Evolutionary conservation across 2,329 filamentous ascomycete genomes (phyloP), one percentile per base, ranked within the genome.

Genomic region (Phaeosphaeria sp.): DNA sequence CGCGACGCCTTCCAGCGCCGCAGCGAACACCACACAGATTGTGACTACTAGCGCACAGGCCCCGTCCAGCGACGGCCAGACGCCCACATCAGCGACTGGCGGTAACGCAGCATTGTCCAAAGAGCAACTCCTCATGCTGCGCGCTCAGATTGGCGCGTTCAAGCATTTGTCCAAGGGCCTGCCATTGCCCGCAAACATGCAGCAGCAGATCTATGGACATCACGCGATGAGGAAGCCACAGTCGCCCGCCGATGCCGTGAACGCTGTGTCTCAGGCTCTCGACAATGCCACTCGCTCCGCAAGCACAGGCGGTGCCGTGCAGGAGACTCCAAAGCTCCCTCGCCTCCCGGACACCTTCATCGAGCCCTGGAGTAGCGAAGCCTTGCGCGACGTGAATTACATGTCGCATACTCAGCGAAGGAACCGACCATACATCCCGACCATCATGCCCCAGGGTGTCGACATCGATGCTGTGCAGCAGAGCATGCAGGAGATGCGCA

Each of bases 61-160:
- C 8, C 57, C 68, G 45, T 49, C 74, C n/a, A 78, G 77, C 21
- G 84, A 84, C 50, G 65, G 68, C 2, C 71, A 75, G 55, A 75
- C 74, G 8, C 67, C 71, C 1, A 74, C 69, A 3, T 75, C 74
- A 6, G 69, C 74, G 15, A 66, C 67, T 1, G 55, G 63, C 49
- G 59, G 59, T 17, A 57, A 65, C 8, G 64, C 65, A 17, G 60
- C 67, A 30, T 70, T 76, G 64, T 63, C 67, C 18, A 85, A 86
- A 22, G 91, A 95, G 55, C 95, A 99, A 75, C 81, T 97, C 46
- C 83, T 85, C 22, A 87, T 91, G 44, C 81, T 99, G 9, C 86
- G 92, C 59, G 89, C 91, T 64, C 95, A 99, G 75, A 97, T 98
- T 50, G 85, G 90, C 67, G 93, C 94, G 0, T 98, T 97, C 79